Percentiles rank a stretch among this genome's conserved stretches.
Conservation (phyloP, 148 eudicot species). For the Amaranthus cruentus region DNA sequence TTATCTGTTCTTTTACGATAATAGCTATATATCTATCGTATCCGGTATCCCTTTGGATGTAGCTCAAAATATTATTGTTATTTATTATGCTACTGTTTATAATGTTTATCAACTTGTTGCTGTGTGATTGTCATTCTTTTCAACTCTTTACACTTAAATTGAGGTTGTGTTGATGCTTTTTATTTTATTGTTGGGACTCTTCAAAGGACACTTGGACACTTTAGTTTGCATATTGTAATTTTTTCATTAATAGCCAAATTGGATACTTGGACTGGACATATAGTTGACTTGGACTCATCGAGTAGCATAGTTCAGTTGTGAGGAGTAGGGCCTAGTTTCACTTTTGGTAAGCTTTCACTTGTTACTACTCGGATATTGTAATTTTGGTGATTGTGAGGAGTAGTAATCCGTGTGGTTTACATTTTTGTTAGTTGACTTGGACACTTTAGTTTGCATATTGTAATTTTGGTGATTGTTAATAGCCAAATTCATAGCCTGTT, state of each 20-base stretch:
- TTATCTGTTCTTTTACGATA: constrained; percentile 17
- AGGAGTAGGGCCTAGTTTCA: too few relatives aligned
- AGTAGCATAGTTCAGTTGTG: constrained; percentile 14
- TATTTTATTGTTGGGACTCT: constrained; percentile 60
- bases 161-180: constrained; percentile 54
- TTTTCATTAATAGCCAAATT: not conserved
- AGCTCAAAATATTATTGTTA: constrained; percentile 33
- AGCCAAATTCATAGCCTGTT: not conserved
- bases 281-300: too few relatives aligned
- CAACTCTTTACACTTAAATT: constrained; percentile 44
- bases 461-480: too few relatives aligned
- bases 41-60: constrained; percentile 39
- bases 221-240: constrained; percentile 51
- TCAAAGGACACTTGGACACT: constrained; percentile 48
- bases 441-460: too few relatives aligned
- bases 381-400: constrained; percentile 36
- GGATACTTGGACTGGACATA: too few relatives aligned
- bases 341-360: too few relatives aligned
- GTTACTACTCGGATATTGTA: too few relatives aligned
- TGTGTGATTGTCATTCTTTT: constrained; percentile 38
- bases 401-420: constrained; percentile 35
- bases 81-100: constrained; percentile 37
- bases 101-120: constrained; percentile 45
- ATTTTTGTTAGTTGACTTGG: too few relatives aligned
- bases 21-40: constrained; percentile 21